Conservation (phyloP, 2,329 filamentous ascomycete species). For the Hysterium pulicare region DNA sequence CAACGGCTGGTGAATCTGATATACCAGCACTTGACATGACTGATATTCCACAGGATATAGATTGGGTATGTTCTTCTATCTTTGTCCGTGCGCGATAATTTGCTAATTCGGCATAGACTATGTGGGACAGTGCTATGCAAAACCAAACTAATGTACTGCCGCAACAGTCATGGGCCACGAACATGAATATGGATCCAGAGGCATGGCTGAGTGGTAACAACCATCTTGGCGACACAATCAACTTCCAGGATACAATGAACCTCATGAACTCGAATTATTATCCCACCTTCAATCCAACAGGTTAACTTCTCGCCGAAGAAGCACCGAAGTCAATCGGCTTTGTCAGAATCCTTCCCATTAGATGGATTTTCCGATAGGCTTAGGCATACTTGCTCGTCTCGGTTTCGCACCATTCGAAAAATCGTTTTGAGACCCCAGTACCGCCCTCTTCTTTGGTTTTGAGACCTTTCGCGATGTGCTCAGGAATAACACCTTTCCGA, state of each 20-base stretch:
- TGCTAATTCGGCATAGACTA: conserved; percentile 1
- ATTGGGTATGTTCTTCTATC: conserved; percentile 5
- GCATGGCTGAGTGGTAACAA: not conserved
- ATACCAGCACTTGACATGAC: conserved; percentile 1
- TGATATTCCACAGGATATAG: conserved; percentile 6
- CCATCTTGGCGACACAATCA: not conserved
- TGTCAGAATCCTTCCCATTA: too few relatives aligned
- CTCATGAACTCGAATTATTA: too few relatives aligned
- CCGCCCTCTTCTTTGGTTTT: conserved; percentile 2
- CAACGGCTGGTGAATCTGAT: too few relatives aligned
- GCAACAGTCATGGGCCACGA: not conserved
- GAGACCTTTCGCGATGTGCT: conserved; percentile 6
- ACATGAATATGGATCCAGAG: not conserved
- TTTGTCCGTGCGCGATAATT: not conserved
- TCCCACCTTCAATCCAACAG: too few relatives aligned
- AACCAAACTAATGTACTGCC: not conserved
- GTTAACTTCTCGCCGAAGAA: too few relatives aligned
- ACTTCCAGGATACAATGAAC: not conserved
- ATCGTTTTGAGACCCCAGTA: not conserved
- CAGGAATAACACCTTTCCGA: conserved; percentile 13
- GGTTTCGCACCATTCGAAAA: conserved; percentile 1
- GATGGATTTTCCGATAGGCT: too few relatives aligned
- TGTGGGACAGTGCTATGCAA: conserved; percentile 3
- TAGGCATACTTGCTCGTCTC: not conserved
- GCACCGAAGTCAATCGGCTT: too few relatives aligned